Base-by-base conservation (phyloP, 345 rosid species). In the Gossypium bickii region DNA sequence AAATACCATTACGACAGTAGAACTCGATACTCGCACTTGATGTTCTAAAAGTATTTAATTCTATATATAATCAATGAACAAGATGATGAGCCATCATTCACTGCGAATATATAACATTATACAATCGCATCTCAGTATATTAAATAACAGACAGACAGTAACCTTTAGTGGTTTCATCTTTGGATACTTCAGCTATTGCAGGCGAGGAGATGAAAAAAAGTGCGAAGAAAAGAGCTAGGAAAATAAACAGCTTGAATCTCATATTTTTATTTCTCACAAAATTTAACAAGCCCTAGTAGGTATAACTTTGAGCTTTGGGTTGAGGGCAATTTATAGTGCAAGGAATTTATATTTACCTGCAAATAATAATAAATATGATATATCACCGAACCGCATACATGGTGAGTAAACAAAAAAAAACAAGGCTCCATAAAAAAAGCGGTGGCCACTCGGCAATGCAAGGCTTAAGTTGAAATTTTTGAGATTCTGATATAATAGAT, bases 241-340 rank as follows among this genome's bases (percentile, higher is more conserved):
- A 17, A 56, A 59, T 12, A 71, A 64, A 12, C 55, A 63, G 65
- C 55, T 55, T 77, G 13, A 8, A n/a, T 24, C 64, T 64, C 72
- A 72, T 72, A 55, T 64, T 72, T 34, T 34, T 34, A 34, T 34
- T 34, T 10, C 20, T 57, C 48, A 22, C 51, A 47, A 47, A 47
- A 2, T 47, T 47, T 3, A 34, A 34, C 51, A 47, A 12, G 12
- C 12, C 12, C 41, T 1, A 22, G 20, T 34, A 34, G 41, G 51
- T 43, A 16, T 47, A 7, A n/a, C 1, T 9, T 55, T 24, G 24
- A 13, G 38, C 38, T 29, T 29, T 29, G 38, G 38, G 38, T 29
- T 29, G 73, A 68, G 10, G 18, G 22, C 7, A 67, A 57, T 68
- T 27, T 57, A 48, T 65, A 65, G 45, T 53, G 17, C 38, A 12